Conservation (phyloP, 805 yeast genomes). For the Candida corydali region DNA sequence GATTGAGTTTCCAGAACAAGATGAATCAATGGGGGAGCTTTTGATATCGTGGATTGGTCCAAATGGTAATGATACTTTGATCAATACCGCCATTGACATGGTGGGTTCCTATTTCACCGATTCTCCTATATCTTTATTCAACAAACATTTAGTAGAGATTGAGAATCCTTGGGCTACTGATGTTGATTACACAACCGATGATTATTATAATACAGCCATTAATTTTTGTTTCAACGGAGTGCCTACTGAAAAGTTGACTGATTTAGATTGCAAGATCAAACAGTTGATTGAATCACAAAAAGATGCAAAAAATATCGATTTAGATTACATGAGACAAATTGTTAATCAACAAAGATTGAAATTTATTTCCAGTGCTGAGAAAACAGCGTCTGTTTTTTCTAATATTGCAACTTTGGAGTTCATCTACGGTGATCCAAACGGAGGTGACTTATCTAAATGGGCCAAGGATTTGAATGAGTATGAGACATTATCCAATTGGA, state of each 20-base stretch:
- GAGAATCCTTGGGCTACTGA: conserved; percentile 78
- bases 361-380: conserved; percentile 58
- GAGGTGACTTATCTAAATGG: conserved; percentile 54
- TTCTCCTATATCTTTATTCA: conserved; percentile 71
- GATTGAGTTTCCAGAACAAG: conserved; percentile 83
- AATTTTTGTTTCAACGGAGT: conserved; percentile 64
- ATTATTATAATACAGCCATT: conserved; percentile 59
- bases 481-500: conserved; percentile 57
- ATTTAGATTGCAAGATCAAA: conserved; percentile 50
- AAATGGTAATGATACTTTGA: conserved; percentile 43
- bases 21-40: conserved; percentile 78
- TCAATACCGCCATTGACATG: conserved; percentile 66
- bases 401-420: conserved; percentile 73
- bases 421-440: conserved; percentile 67
- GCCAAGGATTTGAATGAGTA: conserved; percentile 55
- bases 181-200: conserved; percentile 67
- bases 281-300: conserved; percentile 52
- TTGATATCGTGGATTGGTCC: conserved; percentile 83
- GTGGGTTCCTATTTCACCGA: conserved; percentile 72
- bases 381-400: conserved; percentile 56
- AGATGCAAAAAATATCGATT: conserved; percentile 49
- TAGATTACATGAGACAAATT: conserved; percentile 62
- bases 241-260: conserved; percentile 59
- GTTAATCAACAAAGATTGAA: conserved; percentile 62
- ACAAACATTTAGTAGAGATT: conserved; percentile 69